These are phyloP conservation scores for Gossypium ekmanianum DNA, from an alignment of 345 rosid species.

Conservation along the genomic window DNA sequence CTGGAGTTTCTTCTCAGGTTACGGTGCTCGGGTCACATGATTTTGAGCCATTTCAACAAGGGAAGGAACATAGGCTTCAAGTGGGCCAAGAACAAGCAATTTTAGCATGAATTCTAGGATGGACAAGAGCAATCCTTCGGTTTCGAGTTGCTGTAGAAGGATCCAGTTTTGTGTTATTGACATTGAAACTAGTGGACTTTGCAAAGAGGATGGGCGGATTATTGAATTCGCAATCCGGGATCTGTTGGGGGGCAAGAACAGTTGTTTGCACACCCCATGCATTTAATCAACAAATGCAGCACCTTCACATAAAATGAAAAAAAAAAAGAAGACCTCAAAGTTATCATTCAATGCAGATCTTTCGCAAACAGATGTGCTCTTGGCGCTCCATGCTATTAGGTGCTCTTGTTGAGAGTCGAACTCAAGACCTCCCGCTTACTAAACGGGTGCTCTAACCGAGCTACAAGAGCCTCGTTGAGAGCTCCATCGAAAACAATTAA, in stretches of 20 bases:
- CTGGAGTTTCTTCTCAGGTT: neutral
- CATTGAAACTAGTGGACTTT: constrained; percentile 21
- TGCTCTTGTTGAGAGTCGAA: constrained; percentile 66
- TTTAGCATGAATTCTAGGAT: neutral
- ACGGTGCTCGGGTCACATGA: constrained; percentile 7
- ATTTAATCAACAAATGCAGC: too few relatives aligned
- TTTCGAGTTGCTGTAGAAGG: neutral
- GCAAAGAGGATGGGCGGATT: constrained; percentile 7
- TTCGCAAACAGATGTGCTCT: too few relatives aligned
- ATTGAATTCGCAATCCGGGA: constrained; percentile 25
- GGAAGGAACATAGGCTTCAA: neutral
- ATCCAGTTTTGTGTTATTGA: constrained; percentile 17
- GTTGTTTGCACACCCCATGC: constrained; percentile 21
- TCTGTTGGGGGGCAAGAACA: constrained; percentile 19
- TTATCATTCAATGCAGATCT: too few relatives aligned
- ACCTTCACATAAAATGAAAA: too few relatives aligned
- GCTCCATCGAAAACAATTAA: too few relatives aligned
- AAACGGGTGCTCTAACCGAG: constrained; percentile 97
- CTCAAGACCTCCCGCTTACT: constrained; percentile 91
- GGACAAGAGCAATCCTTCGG: neutral
- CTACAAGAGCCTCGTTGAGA: constrained; percentile 53
- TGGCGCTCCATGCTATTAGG: too few relatives aligned
- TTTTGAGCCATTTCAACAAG: neutral
- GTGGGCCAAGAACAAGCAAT: neutral
- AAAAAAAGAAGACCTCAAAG: accelerated